These are phyloP conservation scores for Cercospora berteroae DNA, from an alignment of 2,329 filamentous ascomycete genomes.

Conservation along the genomic window DNA sequence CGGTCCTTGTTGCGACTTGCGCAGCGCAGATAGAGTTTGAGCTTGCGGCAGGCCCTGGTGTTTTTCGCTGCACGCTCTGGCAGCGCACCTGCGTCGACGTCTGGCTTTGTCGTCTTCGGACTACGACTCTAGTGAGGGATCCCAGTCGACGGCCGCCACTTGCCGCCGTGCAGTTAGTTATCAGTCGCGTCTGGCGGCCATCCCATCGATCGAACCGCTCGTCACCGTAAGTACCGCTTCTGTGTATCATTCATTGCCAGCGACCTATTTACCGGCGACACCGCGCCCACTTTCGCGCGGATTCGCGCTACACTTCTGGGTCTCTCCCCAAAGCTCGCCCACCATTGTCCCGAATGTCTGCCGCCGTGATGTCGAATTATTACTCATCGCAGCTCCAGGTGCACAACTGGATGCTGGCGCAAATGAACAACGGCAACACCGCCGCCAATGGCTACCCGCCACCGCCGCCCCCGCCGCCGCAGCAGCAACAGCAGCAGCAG, in stretches of 20 bases:
- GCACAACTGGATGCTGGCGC: conserved; percentile 37
- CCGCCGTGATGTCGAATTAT: conserved; percentile 36
- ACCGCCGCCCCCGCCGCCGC: conserved; percentile 36
- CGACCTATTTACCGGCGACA: conserved; percentile 28
- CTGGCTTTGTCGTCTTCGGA: conserved; percentile 17
- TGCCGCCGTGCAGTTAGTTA: conserved; percentile 29
- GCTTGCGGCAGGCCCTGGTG: conserved; percentile 17
- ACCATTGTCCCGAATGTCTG: conserved; percentile 33
- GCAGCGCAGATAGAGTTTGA: conserved; percentile 23
- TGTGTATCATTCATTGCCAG: conserved; percentile 15
- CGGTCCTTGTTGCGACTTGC: conserved; percentile 18
- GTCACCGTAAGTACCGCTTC: conserved; percentile 28
- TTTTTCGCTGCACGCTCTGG: conserved; percentile 13
- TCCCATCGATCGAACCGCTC: conserved; percentile 21
- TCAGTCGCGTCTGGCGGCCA: conserved; percentile 25
- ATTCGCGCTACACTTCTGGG: conserved; percentile 26
- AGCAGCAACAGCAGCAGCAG: conserved; percentile 28
- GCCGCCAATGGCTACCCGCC: conserved; percentile 23
- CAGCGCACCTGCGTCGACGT: conserved; percentile 1
- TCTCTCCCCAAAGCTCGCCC: conserved; percentile 15
- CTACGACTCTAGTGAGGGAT: conserved; percentile 28
- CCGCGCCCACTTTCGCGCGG: conserved; percentile 28
- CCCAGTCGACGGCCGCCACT: conserved; percentile 28
- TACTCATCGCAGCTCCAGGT: conserved; percentile 37
- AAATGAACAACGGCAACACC: conserved; percentile 40